Base-by-base conservation (phyloP, 768 basidiomycete genomes). In the Boletus fagicola region DNA sequence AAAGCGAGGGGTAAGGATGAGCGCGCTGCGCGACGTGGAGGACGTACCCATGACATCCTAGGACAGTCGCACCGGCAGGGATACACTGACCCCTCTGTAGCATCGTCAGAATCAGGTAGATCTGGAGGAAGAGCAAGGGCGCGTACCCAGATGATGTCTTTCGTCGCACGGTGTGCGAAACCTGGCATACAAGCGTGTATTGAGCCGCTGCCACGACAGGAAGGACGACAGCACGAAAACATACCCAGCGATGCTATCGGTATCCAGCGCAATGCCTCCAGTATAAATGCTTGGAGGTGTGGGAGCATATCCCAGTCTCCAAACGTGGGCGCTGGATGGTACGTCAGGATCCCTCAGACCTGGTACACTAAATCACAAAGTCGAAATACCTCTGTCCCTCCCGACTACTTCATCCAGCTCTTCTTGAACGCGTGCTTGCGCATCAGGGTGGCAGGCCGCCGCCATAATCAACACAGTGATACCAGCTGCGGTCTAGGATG, bases 401-500 rank as follows among this genome's bases (percentile, higher is more conserved):
- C 36, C 36, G 8, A 38, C 1, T 18, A 38, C 36, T 8, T 38
- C 36, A 38, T 38, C 36, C 8, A 18, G 16, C 16, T 38, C 36
- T 38, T 38, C 36, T 38, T 38, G 36, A 18, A 18, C 36, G 36
- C 36, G 16, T 38, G 36, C 36, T 38, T 38, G 36, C 8, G 36
- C 36, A 18, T 16, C 36, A 18, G 36, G 36, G 18, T 38, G 16
- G 8, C 7, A 38, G 36, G 36, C 36, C 7, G 36, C 36, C 16
- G 36, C 36, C 36, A 16, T 38, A 38, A 38, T 38, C 36, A 38
- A 8, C 16, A 38, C 8, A 38, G 16, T 38, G 4, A 84, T 82
- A 0, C 76, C 83, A 5, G 78, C 74, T 1, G 81, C 79, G 2
- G 81, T 84, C 56, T 75, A 9, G 22, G 39, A 44, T 16, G 26